These are phyloP conservation scores for Phytophthora syringae DNA, from an alignment of 352 stramenopile species.

Conservation along the genomic window DNA sequence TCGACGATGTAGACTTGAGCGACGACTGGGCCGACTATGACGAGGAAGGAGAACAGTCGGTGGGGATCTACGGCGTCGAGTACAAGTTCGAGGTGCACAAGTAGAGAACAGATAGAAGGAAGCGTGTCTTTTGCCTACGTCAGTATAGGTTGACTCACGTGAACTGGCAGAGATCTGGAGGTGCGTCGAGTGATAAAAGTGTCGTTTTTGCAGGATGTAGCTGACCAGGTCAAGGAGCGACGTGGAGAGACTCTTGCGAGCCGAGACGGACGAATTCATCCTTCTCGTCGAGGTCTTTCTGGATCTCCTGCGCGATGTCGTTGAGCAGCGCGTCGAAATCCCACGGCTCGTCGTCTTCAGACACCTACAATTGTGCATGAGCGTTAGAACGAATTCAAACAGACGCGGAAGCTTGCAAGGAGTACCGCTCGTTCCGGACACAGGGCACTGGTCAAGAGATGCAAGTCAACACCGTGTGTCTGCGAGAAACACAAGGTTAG, in stretches of 20 bases:
- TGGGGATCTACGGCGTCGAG: slow-evolving; percentile 80
- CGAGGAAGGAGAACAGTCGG: slow-evolving; percentile 75
- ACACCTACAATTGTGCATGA: slow-evolving; percentile 40
- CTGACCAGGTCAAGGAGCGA: slow-evolving; percentile 11
- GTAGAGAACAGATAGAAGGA: slow-evolving; percentile 33
- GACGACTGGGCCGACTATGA: slow-evolving; percentile 91
- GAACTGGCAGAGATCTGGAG: neutral
- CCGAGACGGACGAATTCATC: slow-evolving; percentile 61
- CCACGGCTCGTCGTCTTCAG: slow-evolving; percentile 73
- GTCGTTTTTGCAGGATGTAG: neutral
- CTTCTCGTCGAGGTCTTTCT: slow-evolving; percentile 81
- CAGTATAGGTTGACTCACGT: neutral
- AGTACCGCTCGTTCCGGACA: slow-evolving; percentile 76
- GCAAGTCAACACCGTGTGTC: slow-evolving; percentile 68
- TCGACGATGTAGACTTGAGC: slow-evolving; percentile 81
- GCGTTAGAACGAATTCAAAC: neutral
- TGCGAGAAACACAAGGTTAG: slow-evolving; percentile 13
- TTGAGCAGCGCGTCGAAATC: slow-evolving; percentile 81
- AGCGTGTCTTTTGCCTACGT: neutral
- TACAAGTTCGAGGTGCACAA: slow-evolving; percentile 88
- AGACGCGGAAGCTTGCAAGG: neutral
- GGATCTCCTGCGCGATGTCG: slow-evolving; percentile 81
- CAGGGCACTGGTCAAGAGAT: slow-evolving; percentile 68
- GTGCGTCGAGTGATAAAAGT: too few species aligned
- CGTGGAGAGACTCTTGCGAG: slow-evolving; percentile 33